Base-by-base conservation (phyloP, 345 rosid genomes). In the Aquilaria sinensis region DNA sequence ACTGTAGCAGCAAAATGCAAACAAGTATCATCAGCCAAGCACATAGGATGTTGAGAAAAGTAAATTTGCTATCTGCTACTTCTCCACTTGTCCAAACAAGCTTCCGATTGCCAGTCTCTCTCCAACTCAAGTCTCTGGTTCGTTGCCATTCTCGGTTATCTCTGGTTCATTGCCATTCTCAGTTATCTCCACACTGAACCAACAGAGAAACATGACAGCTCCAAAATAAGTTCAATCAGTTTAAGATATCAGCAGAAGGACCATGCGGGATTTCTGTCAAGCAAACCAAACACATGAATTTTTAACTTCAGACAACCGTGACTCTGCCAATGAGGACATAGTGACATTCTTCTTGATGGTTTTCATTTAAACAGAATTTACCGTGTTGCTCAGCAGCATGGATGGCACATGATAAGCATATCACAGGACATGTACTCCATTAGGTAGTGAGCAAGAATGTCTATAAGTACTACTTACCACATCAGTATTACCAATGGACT, bases 171-270 rank as follows among this genome's bases (percentile, higher is more conserved):
- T 29, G 43, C 63, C 81, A 32, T 57, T 71, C 58, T 77, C 77
- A 5, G 69, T 64, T 15, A 34, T 54, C 56, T 64, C 81, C 33
- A 69, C 66, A 53, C 88, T 83, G 77, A 62, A 76, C 30, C 47
- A 55, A 60, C 10, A 63, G 2, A 50, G 54, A 37, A 11, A 41
- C 53, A 60, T 37, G 43, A 37, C 8, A 37, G 43, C 8, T 37
- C 5, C 2, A 37, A 9, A 37, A 5, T 37, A 37, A 37, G 43
- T 37, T 37, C 43, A 37, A 37, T 4, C 43, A 37, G 43, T 37
- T 23, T 23, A 23, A 23, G 23, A 23, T 23, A 23, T 23, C 23
- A 23, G 23, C 23, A 23, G 23, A 23, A 23, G 23, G 23, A 23
- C 23, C 23, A 23, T 23, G 23, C 2, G 43, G 43, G 8, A 37